Conservation (phyloP, 371 early-diverging fungal species). For the Catenaria anguillulae region DNA sequence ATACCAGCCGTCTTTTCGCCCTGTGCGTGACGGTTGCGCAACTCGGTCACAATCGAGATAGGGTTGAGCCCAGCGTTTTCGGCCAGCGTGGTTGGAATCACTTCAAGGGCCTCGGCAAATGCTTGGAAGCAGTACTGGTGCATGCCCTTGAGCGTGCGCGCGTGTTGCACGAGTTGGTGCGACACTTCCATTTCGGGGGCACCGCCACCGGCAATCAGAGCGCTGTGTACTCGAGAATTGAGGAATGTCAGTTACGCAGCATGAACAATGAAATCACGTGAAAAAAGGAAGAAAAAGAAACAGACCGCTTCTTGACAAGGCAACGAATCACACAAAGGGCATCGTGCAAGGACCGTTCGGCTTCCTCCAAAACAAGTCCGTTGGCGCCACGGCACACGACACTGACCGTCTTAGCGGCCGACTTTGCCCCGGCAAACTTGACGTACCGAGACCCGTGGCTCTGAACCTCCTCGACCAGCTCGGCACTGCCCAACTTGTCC, state of each 20-base stretch:
- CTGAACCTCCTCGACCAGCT: conserved; percentile 83
- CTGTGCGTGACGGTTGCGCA: conserved; percentile 83
- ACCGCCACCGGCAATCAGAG: conserved; percentile 97
- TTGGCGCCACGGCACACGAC: conserved; percentile 95
- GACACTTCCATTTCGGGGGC: conserved; percentile 97
- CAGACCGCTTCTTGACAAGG: conserved; percentile 78
- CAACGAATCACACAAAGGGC: conserved; percentile 98
- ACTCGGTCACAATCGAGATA: conserved; percentile 91
- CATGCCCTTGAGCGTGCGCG: conserved; percentile 84
- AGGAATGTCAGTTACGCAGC: not conserved
- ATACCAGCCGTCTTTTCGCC: conserved; percentile 89
- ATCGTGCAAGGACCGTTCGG: conserved; percentile 97
- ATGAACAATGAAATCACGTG: not conserved
- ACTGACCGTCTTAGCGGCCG: conserved; percentile 81
- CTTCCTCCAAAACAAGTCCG: conserved; percentile 93
- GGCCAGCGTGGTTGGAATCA: conserved; percentile 92
- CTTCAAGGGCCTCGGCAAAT: conserved; percentile 92
- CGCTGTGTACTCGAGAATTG: conserved; percentile 21
- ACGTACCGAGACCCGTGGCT: conserved; percentile 78
- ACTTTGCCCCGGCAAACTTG: conserved; percentile 83
- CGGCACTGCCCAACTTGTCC: conserved; percentile 92
- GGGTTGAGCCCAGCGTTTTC: conserved; percentile 97
- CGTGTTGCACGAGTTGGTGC: conserved; percentile 61
- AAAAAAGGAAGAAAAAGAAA: conserved; percentile 15
- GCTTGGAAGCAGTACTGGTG: conserved; percentile 90